Percentiles rank a stretch among this genome's conserved stretches.
Evolutionary conservation across 2,329 filamentous ascomycete species (phyloP).

Genomic region (Aspergillus oerlinghausenensis): DNA sequence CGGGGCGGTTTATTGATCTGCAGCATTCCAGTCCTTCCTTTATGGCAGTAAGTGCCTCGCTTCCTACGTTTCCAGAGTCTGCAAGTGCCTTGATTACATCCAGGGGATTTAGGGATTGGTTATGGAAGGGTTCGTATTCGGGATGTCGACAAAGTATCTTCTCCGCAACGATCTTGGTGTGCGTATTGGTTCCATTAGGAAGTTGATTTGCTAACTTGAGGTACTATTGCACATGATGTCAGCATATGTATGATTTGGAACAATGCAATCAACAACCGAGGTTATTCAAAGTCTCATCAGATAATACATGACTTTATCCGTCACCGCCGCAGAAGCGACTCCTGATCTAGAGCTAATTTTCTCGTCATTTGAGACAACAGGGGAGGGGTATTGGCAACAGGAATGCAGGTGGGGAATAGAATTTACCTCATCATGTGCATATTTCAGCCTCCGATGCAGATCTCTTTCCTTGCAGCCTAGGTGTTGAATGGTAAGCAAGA

Average conservation of each 20-base stretch:
- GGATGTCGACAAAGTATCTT: slow-evolving; percentile 28
- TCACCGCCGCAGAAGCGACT: slow-evolving; percentile 61
- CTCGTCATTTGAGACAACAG: slow-evolving; percentile 44
- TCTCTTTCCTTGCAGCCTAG: slow-evolving; percentile 37
- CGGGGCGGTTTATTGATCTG: slow-evolving; percentile 31
- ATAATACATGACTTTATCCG: slow-evolving; percentile 56
- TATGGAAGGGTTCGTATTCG: slow-evolving; percentile 34
- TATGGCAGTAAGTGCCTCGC: slow-evolving; percentile 41
- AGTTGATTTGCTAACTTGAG: slow-evolving; percentile 30
- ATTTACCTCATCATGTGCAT: slow-evolving; percentile 40
- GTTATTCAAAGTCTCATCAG: slow-evolving; percentile 41
- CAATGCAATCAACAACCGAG: slow-evolving; percentile 12
- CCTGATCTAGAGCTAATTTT: slow-evolving; percentile 81
- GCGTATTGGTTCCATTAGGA: slow-evolving; percentile 26
- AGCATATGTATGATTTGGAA: slow-evolving; percentile 19
- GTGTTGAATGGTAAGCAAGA: slow-evolving; percentile 38
- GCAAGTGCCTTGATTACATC: slow-evolving; percentile 54
- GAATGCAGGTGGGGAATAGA: slow-evolving; percentile 1
- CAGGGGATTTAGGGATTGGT: slow-evolving; percentile 61
- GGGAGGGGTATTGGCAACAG: slow-evolving; percentile 1
- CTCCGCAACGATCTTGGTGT: slow-evolving; percentile 26
- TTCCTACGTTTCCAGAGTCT: slow-evolving; percentile 63
- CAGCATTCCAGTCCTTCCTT: slow-evolving; percentile 38
- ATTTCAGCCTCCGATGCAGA: slow-evolving; percentile 33
- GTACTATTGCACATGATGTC: slow-evolving; percentile 29